Conservation (phyloP, 192 early-diverging fungal genomes). For the Obelidium mucronatum region DNA sequence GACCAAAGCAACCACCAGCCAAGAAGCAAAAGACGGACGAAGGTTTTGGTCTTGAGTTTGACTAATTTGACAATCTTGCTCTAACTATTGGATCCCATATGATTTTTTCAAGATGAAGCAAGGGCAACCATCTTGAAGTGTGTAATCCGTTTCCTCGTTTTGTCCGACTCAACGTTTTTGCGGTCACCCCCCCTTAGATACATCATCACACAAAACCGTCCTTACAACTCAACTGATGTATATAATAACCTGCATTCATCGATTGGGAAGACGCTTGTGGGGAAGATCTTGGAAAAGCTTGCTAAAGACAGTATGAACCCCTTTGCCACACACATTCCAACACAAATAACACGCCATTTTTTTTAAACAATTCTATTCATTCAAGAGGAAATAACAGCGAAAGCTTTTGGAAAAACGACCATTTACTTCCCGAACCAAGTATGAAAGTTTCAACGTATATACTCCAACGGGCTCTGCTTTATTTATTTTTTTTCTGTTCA, state of each 20-base stretch:
- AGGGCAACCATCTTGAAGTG: slow-evolving; percentile 23
- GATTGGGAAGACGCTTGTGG: slow-evolving; percentile 43
- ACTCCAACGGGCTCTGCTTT: too few species aligned
- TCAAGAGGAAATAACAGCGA: slow-evolving; percentile 24
- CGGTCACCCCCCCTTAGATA: slow-evolving; percentile 12
- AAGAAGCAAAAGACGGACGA: slow-evolving; percentile 31
- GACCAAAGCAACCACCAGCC: slow-evolving; percentile 11
- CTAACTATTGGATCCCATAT: neutral
- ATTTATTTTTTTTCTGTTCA: neutral
- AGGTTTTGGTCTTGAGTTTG: neutral
- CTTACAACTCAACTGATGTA: slow-evolving; percentile 53
- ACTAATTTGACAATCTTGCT: neutral
- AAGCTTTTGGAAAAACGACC: slow-evolving; percentile 23
- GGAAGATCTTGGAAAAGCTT: slow-evolving; percentile 43
- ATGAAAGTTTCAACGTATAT: neutral
- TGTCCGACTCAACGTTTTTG: neutral
- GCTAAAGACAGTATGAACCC: slow-evolving; percentile 41
- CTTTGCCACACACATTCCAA: neutral
- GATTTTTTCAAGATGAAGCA: slow-evolving; percentile 31
- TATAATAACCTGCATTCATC: slow-evolving; percentile 51
- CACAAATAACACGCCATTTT: neutral
- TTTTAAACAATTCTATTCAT: neutral
- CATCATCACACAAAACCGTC: slow-evolving; percentile 38
- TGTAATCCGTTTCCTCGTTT: neutral
- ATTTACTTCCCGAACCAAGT: slow-evolving; percentile 26